phyloP scores from a whole-genome alignment of 2,329 filamentous ascomycete species.

The Orbilia ellipsospora region DNA sequence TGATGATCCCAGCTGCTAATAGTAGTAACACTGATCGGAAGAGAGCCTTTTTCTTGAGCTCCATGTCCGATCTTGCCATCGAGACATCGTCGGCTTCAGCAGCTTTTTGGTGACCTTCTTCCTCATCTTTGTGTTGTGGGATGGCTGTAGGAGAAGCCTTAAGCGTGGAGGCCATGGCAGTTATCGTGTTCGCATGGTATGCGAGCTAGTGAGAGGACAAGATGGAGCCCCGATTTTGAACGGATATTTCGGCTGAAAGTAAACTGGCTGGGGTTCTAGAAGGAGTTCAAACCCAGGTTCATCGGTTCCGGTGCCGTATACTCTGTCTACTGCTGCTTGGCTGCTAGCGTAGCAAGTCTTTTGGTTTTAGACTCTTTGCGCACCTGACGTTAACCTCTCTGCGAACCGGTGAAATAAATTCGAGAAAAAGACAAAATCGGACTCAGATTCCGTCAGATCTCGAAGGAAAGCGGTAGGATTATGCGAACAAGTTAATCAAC shows the following conservation, averaged over 20 bases:
- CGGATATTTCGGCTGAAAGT: neutral
- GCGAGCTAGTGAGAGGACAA: neutral
- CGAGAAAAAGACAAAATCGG: no score
- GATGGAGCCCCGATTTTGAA: neutral
- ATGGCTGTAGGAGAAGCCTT: slow-evolving; percentile 10
- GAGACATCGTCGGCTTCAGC: slow-evolving; percentile 1
- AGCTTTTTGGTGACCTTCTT: slow-evolving; percentile 1
- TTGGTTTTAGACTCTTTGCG: no score
- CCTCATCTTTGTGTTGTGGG: slow-evolving; percentile 28
- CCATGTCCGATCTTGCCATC: neutral
- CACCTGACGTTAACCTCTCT: no score
- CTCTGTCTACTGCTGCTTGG: no score
- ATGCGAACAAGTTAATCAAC: neutral
- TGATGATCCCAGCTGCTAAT: slow-evolving; percentile 21
- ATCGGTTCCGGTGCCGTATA: no score
- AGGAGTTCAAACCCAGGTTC: no score
- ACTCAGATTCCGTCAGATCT: no score
- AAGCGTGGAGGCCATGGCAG: slow-evolving; percentile 6
- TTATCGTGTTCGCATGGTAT: slow-evolving; percentile 18
- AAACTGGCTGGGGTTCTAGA: no score
- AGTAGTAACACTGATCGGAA: slow-evolving; percentile 36
- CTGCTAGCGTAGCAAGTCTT: no score
- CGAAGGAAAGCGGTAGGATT: no score
- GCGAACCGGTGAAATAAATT: no score
- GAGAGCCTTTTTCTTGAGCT: slow-evolving; percentile 35